These are phyloP conservation scores for Bisporella sp. DNA, from an alignment of 2,329 filamentous ascomycete genomes.

Conservation along the genomic window DNA sequence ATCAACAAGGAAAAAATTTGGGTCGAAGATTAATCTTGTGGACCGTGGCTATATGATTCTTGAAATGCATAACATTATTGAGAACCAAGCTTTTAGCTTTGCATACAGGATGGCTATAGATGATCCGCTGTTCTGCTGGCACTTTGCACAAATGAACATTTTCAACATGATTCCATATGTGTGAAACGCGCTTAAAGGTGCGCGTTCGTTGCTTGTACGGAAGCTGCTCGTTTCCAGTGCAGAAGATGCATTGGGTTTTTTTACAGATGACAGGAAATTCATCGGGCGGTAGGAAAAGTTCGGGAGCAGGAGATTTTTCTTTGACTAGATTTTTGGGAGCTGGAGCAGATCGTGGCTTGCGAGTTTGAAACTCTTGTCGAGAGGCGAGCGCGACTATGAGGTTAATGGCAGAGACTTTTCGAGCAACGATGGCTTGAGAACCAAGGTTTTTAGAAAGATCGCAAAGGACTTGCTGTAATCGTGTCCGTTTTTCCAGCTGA, in stretches of 20 bases:
- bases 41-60: constrained; percentile 12
- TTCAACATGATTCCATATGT: constrained; percentile 12
- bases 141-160: constrained; percentile 5
- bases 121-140: constrained; percentile 1
- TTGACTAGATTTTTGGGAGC: constrained; percentile 7
- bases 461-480: constrained; percentile 14
- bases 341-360: neutral
- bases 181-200: constrained; percentile 5
- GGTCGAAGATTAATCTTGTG: constrained; percentile 9
- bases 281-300: constrained; percentile 1
- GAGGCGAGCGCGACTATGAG: constrained; percentile 12
- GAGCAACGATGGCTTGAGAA: neutral
- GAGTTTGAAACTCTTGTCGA: constrained; percentile 13
- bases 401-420: constrained; percentile 15
- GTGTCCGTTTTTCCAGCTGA: constrained; percentile 14
- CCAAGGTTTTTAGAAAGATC: constrained; percentile 16
- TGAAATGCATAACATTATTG: constrained; percentile 10
- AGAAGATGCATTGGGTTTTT: constrained; percentile 5
- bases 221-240: constrained; percentile 6
- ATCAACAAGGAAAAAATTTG: too few relatives aligned
- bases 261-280: constrained; percentile 7
- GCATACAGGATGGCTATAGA: constrained; percentile 3
- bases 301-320: constrained; percentile 8
- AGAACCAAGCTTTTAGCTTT: constrained; percentile 4
- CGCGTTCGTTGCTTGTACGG: constrained; percentile 9